A percentile compares a stretch with the other conserved stretches of the same genome.
Conservation (phyloP, 139 green algal species). For the Asterochloris sp. region DNA sequence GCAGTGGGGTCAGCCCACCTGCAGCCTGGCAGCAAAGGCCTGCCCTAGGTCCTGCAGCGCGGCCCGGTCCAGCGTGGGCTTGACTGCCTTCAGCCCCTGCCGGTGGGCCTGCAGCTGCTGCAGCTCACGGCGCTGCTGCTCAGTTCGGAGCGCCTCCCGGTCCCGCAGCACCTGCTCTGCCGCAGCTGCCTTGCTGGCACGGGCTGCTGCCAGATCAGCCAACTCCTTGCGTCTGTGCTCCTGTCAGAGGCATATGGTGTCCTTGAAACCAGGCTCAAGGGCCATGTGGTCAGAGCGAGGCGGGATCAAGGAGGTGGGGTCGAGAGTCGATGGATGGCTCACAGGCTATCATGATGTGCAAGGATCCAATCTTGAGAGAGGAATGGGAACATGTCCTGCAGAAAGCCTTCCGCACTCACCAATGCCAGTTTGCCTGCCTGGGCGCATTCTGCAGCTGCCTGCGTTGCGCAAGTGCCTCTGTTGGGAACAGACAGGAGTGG, state of each 20-base stretch:
- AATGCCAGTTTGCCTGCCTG: no score
- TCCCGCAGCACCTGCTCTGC: conserved; percentile 7
- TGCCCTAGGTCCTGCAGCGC: conserved; percentile 7
- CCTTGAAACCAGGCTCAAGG: no score
- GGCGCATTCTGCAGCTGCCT: no score
- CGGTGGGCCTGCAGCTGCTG: conserved; percentile 4
- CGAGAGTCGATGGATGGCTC: no score
- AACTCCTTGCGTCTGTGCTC: conserved; percentile 1
- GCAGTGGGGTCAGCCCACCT: not conserved
- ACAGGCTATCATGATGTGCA: no score
- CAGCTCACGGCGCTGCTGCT: conserved; percentile 6
- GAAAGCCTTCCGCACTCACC: no score
- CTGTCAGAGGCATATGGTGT: not conserved
- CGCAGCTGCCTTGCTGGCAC: conserved; percentile 13
- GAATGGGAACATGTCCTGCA: no score
- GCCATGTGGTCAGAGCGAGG: no score
- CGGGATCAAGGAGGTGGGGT: no score
- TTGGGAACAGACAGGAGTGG: no score
- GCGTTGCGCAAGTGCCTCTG: no score
- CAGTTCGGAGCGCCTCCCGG: not conserved
- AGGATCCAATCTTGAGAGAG: no score
- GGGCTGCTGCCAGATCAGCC: conserved; percentile 5
- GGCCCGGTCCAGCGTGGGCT: conserved; percentile 4
- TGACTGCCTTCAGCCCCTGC: conserved; percentile 5
- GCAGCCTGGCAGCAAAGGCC: conserved; percentile 7